Evolutionary conservation across 345 rosid genomes (phyloP), one percentile per base, ranked within the genome.

Genomic region (Populus davidiana): DNA sequence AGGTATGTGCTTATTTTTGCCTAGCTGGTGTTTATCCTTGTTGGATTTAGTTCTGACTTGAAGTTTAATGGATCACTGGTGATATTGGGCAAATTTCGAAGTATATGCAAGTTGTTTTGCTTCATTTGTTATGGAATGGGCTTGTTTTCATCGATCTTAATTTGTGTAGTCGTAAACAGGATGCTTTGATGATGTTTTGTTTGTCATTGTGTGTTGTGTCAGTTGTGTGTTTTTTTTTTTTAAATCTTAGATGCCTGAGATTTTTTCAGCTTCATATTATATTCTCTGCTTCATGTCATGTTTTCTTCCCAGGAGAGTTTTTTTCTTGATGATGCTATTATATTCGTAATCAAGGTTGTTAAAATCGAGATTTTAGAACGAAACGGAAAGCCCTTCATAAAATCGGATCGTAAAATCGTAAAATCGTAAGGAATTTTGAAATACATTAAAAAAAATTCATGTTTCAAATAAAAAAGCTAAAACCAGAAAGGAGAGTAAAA

Each of bases 1-100:
- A 82, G 99, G 99, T 95, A 84, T 72, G 70, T 38, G 36, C 17
- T 69, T 35, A 43, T 27, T 21, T 49, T 23, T 31, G 14, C 70
- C 61, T 23, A 36, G 31, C 69, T 54, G 39, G 4, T 77, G 59
- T 27, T 21, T 63, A 10, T 64, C 8, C 6, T 64, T 25, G 68
- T 64, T 47, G 64, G 50, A 1, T 44, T 21, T 31, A 9, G 23
- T 44, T 44, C 27, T 47, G 38, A 2, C 36, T 33, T 17, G 25
- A 36, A 44, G 12, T 64, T 70, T 5, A 2, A 47, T 25, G 56
- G 56, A 59, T 54, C 13, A 12, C 6, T 72, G 67, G 50, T 72
- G 20, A n/a, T 72, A 59, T 41, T 38, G 33, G 39, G 9, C n/a
- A 36, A 35, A 27, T 7, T 63, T 27, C 1, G 18, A 9, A 11